Evolutionary conservation across 2,329 filamentous ascomycete genomes (phyloP).

Genomic region (Pyricularia sp.): DNA sequence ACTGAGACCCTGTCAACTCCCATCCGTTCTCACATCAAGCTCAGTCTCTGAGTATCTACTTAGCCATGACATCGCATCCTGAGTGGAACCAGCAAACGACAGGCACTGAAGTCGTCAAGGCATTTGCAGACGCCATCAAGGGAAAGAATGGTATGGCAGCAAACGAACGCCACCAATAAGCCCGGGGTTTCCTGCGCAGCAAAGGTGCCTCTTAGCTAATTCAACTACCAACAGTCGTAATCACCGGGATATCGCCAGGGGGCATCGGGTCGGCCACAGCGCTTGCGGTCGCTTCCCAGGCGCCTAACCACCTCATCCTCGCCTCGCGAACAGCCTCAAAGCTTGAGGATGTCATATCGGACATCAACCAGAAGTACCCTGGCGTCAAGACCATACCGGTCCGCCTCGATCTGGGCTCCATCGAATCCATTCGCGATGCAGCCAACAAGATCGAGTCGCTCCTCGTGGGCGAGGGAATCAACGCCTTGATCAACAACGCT

Average conservation of each 20-base stretch:
- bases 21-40: background rate
- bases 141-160: slow-evolving; percentile 9
- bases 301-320: slow-evolving; percentile 29
- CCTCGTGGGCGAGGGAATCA: slow-evolving; percentile 17
- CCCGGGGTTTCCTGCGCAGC: background rate
- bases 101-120: slow-evolving; percentile 11
- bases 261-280: slow-evolving; percentile 31
- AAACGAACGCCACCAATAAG: background rate
- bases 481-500: slow-evolving; percentile 34
- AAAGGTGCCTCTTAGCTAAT: background rate
- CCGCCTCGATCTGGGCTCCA: slow-evolving; percentile 22
- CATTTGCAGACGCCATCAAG: slow-evolving; percentile 9
- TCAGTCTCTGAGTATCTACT: background rate
- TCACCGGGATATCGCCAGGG: slow-evolving; percentile 30
- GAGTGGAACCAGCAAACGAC: slow-evolving; percentile 10
- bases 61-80: slow-evolving; percentile 11
- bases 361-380: slow-evolving; percentile 25
- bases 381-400: slow-evolving; percentile 16
- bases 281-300: slow-evolving; percentile 32
- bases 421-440: slow-evolving; percentile 22
- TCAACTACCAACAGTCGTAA: slow-evolving; percentile 6
- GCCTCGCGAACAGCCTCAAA: slow-evolving; percentile 34
- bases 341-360: slow-evolving; percentile 27
- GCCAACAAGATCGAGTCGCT: slow-evolving; percentile 18
- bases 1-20: no score